Evolutionary conservation across 176 grass and related monocot genomes (phyloP).

Genomic region (Panicum miliaceum): DNA sequence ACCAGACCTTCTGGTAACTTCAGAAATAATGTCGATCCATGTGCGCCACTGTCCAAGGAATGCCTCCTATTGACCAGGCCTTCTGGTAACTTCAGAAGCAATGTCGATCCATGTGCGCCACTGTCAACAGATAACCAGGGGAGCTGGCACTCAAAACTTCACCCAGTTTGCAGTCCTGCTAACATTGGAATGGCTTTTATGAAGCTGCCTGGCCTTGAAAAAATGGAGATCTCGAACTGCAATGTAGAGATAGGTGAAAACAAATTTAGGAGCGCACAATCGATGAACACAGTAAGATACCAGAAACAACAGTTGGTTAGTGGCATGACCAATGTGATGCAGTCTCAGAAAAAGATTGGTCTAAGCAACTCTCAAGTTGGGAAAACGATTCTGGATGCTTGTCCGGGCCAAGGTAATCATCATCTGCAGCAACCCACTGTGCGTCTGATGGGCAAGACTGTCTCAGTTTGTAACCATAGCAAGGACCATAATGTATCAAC

Average conservation of each 20-base stretch:
- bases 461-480: slow-evolving; percentile 54
- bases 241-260: slow-evolving; percentile 18
- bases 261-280: slow-evolving; percentile 28
- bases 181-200: slow-evolving; percentile 58
- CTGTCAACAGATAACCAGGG: slow-evolving; percentile 42
- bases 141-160: slow-evolving; percentile 46
- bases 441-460: slow-evolving; percentile 74
- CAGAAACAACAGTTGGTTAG: slow-evolving; percentile 38
- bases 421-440: slow-evolving; percentile 55
- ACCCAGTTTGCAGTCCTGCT: slow-evolving; percentile 37
- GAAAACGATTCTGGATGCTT: slow-evolving; percentile 23
- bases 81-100: slow-evolving; percentile 42
- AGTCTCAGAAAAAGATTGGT: slow-evolving; percentile 44
- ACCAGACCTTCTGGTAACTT: slow-evolving; percentile 37
- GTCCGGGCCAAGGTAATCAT: slow-evolving; percentile 35
- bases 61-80: slow-evolving; percentile 28
- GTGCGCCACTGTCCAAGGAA: slow-evolving; percentile 16
- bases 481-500: slow-evolving; percentile 48
- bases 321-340: slow-evolving; percentile 33
- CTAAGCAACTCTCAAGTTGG: slow-evolving; percentile 29
- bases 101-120: slow-evolving; percentile 31
- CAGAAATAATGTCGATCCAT: slow-evolving; percentile 30
- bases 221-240: slow-evolving; percentile 53
- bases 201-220: slow-evolving; percentile 67
- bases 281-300: slow-evolving; percentile 28